These are phyloP conservation scores for Schizophyllum amplum DNA, from an alignment of 1,284 basidiomycete genomes.

Conservation along the genomic window DNA sequence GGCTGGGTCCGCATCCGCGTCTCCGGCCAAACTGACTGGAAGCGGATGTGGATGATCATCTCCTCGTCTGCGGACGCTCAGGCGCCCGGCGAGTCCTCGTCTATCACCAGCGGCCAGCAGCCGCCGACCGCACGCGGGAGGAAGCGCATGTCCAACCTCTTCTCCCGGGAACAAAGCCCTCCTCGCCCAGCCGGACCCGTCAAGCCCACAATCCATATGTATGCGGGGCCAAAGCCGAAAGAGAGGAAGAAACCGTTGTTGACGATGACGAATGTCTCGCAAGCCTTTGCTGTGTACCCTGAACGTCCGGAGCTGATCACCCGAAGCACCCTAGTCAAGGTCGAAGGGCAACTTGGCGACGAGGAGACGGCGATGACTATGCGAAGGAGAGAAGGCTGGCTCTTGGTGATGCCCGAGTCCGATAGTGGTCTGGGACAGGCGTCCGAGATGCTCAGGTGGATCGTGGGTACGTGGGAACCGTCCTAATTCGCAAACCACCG, in stretches of 20 bases:
- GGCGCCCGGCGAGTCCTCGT: conserved; percentile 3
- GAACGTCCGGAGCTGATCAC: conserved; percentile 90
- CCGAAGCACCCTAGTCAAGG: conserved; percentile 81
- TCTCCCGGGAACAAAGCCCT: conserved; percentile 34
- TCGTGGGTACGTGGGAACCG: conserved; percentile 57
- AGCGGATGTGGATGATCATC: conserved; percentile 84
- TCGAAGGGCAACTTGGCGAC: conserved; percentile 75
- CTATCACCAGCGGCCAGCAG: conserved; percentile 6
- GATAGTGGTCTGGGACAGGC: conserved; percentile 32
- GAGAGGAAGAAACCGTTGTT: conserved; percentile 63
- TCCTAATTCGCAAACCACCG: conserved; percentile 2
- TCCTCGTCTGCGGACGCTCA: conserved; percentile 31
- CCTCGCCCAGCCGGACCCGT: conserved; percentile 21
- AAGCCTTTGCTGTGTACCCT: conserved; percentile 87
- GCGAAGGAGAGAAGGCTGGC: conserved; percentile 68
- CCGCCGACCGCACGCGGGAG: conserved; percentile 27
- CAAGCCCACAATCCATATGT: conserved; percentile 53
- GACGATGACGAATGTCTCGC: conserved; percentile 47
- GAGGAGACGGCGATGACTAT: conserved; percentile 63
- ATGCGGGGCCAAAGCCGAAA: conserved; percentile 51
- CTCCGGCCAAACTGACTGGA: conserved; percentile 96
- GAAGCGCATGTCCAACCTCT: conserved; percentile 65
- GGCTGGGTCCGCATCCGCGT: conserved; percentile 91
- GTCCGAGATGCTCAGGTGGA: conserved; percentile 89
- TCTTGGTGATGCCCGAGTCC: conserved; percentile 82